Evolutionary conservation across 495 filamentous ascomycete species (phyloP).

Genomic region (Aspergillus baeticus): DNA sequence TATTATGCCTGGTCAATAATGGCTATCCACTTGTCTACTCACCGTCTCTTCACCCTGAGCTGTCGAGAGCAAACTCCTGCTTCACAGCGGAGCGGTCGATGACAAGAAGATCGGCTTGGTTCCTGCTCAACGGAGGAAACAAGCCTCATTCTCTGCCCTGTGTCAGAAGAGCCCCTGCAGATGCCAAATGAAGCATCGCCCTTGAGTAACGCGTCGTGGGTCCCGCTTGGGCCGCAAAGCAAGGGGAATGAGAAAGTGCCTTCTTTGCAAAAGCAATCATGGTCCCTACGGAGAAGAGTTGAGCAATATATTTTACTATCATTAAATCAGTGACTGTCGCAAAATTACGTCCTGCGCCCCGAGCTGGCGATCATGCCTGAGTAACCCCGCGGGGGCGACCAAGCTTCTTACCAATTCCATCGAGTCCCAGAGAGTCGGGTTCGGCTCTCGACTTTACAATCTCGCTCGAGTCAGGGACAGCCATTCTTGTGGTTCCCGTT

Average conservation of each 20-base stretch:
- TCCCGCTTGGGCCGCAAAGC: not conserved
- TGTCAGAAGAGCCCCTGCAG: not conserved
- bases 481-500: not conserved
- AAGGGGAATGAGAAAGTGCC: not conserved
- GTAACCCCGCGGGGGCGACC: constrained; percentile 5
- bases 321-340: not conserved
- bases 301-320: not conserved
- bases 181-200: not conserved
- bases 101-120: not conserved
- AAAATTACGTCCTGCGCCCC: not conserved
- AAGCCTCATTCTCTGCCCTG: not conserved
- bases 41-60: not conserved
- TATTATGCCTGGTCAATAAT: not conserved
- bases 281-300: not conserved
- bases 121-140: not conserved
- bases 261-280: not conserved
- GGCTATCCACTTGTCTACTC: not conserved
- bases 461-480: not conserved
- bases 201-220: not conserved
- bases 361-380: not conserved
- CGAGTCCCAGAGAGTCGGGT: constrained; percentile 18
- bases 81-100: not conserved
- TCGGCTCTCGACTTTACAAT: not conserved
- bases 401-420: constrained; percentile 15
- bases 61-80: not conserved